Conservation (phyloP, 2,329 filamentous ascomycete genomes). For the Aphanocladium album region DNA sequence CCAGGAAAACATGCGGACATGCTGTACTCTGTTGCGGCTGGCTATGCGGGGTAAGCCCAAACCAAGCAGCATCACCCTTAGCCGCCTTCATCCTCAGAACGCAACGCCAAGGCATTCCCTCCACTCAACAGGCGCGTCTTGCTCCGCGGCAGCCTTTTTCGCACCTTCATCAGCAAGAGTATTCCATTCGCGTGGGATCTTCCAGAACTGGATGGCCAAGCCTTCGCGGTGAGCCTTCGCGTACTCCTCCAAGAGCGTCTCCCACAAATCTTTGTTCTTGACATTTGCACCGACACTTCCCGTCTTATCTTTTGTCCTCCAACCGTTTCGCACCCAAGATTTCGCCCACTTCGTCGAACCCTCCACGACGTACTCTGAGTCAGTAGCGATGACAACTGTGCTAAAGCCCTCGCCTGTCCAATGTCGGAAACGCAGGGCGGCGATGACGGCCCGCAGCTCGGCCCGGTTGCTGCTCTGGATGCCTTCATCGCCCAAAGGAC, state of each 20-base stretch:
- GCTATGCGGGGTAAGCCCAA: no score
- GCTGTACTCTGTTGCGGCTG: no score
- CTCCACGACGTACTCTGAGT: constrained; percentile 46
- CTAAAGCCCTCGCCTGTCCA: constrained; percentile 39
- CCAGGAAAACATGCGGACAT: no score
- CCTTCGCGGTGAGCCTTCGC: constrained; percentile 26
- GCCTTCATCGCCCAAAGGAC: constrained; percentile 33
- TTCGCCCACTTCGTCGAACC: constrained; percentile 39
- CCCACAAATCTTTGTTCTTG: constrained; percentile 50
- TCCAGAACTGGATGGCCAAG: constrained; percentile 42
- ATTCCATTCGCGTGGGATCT: constrained; percentile 40
- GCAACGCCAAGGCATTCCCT: background rate
- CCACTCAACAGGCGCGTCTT: background rate
- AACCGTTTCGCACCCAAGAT: constrained; percentile 40
- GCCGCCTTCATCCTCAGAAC: background rate
- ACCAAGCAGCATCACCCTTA: background rate
- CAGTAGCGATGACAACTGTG: constrained; percentile 46
- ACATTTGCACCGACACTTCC: constrained; percentile 26
- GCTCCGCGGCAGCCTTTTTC: constrained; percentile 24
- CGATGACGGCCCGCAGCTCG: constrained; percentile 50
- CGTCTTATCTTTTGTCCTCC: constrained; percentile 29
- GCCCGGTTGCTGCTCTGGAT: constrained; percentile 48
- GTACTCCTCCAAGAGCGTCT: constrained; percentile 38
- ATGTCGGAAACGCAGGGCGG: constrained; percentile 38
- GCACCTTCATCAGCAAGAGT: constrained; percentile 35